Evolutionary conservation across 345 rosid species (phyloP).

Genomic region (Eucalyptus cladocalyx): DNA sequence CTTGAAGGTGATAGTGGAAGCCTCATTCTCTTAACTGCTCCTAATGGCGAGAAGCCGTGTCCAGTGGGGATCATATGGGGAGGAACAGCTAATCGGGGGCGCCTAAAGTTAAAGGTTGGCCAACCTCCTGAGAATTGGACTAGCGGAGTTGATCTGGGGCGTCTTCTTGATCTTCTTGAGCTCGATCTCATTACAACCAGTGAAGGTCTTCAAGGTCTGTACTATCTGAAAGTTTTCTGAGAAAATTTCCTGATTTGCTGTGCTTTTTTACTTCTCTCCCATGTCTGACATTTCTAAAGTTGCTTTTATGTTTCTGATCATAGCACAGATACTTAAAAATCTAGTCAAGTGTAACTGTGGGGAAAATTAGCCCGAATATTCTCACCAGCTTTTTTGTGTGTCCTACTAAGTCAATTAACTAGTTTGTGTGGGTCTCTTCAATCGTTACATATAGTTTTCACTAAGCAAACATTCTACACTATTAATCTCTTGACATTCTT

Average conservation of each 20-base stretch:
- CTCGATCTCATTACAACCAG: slow-evolving; percentile 74
- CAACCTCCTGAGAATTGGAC: slow-evolving; percentile 97
- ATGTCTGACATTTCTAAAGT: neutral
- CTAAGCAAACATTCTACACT: neutral
- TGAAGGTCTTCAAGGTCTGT: slow-evolving; percentile 75
- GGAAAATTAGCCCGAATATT: neutral
- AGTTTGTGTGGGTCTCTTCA: neutral
- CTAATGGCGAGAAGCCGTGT: slow-evolving; percentile 43
- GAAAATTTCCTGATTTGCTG: neutral
- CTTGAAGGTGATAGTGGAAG: slow-evolving; percentile 99
- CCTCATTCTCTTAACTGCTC: slow-evolving; percentile 72
- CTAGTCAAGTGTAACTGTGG: neutral
- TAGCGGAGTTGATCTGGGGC: slow-evolving; percentile 97
- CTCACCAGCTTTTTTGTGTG: neutral
- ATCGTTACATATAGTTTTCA: neutral
- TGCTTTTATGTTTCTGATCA: neutral
- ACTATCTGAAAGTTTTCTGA: neutral
- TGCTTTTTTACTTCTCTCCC: neutral
- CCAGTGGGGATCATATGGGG: slow-evolving; percentile 99
- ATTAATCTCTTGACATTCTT: neutral
- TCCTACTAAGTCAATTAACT: neutral
- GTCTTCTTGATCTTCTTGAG: slow-evolving; percentile 87
- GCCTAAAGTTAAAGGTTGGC: slow-evolving; percentile 82
- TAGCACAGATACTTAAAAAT: neutral
- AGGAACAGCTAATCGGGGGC: slow-evolving; percentile 92